phyloP scores from a whole-genome alignment of 306 rosid species.

The Ammopiptanthus mongolicus region DNA sequence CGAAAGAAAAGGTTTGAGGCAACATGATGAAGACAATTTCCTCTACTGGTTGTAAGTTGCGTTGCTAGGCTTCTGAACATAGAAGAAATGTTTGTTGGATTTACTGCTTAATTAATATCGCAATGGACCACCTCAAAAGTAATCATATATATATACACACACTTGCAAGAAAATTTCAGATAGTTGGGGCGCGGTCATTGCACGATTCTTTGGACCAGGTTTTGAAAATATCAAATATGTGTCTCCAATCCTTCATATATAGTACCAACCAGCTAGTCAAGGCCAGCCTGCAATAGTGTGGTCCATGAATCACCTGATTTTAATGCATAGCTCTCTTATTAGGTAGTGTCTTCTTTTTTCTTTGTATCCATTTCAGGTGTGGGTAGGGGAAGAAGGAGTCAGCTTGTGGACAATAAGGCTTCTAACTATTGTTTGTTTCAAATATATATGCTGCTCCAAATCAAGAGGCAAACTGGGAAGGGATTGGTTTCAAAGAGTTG shows the following conservation, averaged over 20 bases:
- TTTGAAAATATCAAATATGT: conserved; percentile 24
- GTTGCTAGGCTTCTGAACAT: conserved; percentile 30
- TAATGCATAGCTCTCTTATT: conserved; percentile 34
- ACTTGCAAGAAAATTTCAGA: conserved; percentile 33
- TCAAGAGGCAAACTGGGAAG: background rate
- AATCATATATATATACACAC: conserved; percentile 16
- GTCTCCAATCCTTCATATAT: conserved; percentile 17
- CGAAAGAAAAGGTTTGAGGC: conserved; percentile 2
- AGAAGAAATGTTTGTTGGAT: conserved; percentile 35
- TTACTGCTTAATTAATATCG: conserved; percentile 26
- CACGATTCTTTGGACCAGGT: conserved; percentile 42
- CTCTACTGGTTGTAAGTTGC: conserved; percentile 21
- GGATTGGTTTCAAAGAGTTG: background rate
- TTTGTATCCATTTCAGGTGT: conserved; percentile 42
- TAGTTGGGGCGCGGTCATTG: conserved; percentile 34
- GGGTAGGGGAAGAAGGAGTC: background rate
- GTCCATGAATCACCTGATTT: conserved; percentile 66
- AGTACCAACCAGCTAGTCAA: conserved; percentile 41
- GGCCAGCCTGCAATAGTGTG: conserved; percentile 41
- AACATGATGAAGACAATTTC: conserved; percentile 34
- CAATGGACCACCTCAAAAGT: conserved; percentile 46
- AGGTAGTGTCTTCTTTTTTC: conserved; percentile 28
- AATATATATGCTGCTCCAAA: conserved; percentile 1
- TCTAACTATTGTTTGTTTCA: background rate
- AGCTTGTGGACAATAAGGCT: conserved; percentile 20